Conservation (phyloP, 257 asterid genomes). For the Rhazya stricta region DNA sequence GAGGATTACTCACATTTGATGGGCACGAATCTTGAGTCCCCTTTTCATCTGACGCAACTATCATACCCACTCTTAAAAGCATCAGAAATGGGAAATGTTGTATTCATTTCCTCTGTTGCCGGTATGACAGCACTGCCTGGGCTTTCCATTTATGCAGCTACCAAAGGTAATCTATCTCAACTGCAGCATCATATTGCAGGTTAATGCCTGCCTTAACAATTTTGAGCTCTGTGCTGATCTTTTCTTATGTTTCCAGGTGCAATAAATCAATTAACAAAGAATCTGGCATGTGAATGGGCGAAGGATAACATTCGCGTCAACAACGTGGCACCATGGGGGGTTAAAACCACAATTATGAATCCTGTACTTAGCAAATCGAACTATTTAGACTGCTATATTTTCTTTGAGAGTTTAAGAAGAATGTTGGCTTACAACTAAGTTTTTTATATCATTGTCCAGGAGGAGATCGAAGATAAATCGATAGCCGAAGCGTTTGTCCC, state of each 20-base stretch:
- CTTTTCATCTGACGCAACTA: conserved; percentile 26
- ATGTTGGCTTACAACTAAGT: not conserved
- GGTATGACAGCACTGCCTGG: conserved; percentile 20
- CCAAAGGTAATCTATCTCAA: conserved; percentile 21
- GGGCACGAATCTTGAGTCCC: conserved; percentile 26
- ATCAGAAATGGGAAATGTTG: conserved; percentile 21
- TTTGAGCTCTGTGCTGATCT: not conserved
- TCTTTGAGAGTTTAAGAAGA: not conserved
- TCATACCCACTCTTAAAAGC: conserved; percentile 31
- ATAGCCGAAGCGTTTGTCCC: not conserved
- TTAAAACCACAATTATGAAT: conserved; percentile 19
- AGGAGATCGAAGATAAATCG: conserved; percentile 14
- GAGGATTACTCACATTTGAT: conserved; percentile 23
- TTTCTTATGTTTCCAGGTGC: conserved; percentile 20
- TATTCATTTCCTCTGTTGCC: conserved; percentile 32
- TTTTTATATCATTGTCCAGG: not conserved
- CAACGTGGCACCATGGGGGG: conserved; percentile 32
- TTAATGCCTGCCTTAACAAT: not conserved
- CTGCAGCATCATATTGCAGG: not conserved
- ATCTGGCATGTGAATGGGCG: conserved; percentile 34
- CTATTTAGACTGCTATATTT: not conserved
- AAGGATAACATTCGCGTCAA: conserved; percentile 30
- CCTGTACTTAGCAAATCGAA: conserved; percentile 1
- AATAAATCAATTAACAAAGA: conserved; percentile 31
- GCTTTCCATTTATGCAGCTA: conserved; percentile 23